Evolutionary conservation across 306 rosid genomes (phyloP).

Genomic region (Ceratonia siliqua): DNA sequence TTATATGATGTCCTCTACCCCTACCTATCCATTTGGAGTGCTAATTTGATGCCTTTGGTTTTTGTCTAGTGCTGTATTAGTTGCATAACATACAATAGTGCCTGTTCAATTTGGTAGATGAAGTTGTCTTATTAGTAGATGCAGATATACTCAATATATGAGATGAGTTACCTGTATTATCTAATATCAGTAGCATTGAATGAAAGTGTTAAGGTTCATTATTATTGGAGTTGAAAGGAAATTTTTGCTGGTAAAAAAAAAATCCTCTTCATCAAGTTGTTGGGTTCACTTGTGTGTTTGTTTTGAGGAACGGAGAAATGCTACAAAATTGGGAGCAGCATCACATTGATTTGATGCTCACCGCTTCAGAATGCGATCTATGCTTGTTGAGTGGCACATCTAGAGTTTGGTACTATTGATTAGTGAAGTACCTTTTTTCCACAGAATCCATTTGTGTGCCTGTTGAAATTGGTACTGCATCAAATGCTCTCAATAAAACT

Average conservation of each 20-base stretch:
- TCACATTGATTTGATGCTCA: slow-evolving; percentile 41
- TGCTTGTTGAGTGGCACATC: slow-evolving; percentile 31
- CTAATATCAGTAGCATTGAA: neutral
- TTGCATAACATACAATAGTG: slow-evolving; percentile 16
- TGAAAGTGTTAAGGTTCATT: slow-evolving; percentile 21
- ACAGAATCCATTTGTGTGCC: too few species aligned
- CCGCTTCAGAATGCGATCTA: slow-evolving; percentile 29
- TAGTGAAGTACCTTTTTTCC: too few species aligned
- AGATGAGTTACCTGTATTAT: neutral
- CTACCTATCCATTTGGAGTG: slow-evolving; percentile 1
- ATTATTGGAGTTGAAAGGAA: slow-evolving; percentile 37
- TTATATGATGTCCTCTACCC: slow-evolving; percentile 7
- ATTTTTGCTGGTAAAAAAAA: slow-evolving; percentile 4
- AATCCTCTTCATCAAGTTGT: slow-evolving; percentile 36
- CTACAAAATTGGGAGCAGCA: slow-evolving; percentile 40
- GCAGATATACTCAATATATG: neutral
- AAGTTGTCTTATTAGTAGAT: slow-evolving; percentile 20
- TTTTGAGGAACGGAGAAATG: slow-evolving; percentile 51
- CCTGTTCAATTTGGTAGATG: slow-evolving; percentile 21
- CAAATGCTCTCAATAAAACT: too few species aligned
- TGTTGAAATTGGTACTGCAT: too few species aligned
- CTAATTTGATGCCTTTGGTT: slow-evolving; percentile 15
- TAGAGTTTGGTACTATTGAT: slow-evolving; percentile 33
- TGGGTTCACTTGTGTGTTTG: slow-evolving; percentile 37
- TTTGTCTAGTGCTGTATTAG: slow-evolving; percentile 19